Base-by-base conservation (phyloP, 2,329 filamentous ascomycete genomes). In the Bipolaris sorokiniana region DNA sequence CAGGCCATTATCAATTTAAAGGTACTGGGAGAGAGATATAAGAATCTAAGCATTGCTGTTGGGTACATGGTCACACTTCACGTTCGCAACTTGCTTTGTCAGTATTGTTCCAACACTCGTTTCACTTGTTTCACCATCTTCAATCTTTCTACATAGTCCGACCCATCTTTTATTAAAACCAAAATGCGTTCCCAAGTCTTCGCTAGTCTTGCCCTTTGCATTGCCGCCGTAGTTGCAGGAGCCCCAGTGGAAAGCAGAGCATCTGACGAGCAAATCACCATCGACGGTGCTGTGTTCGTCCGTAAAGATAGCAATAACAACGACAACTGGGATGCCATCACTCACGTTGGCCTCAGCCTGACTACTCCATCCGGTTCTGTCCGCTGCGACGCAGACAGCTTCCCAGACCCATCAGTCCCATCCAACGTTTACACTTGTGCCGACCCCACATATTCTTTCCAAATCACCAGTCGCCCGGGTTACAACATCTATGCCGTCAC, bases 311-410 rank as follows among this genome's bases (percentile, higher is more conserved):
- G 9, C 16, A 46, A 46, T 7, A 3, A 4, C 3, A 33, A 46
- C 42, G 42, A 46, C 42, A 46, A 46, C 16, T 46, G 42, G 42
- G 42, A 46, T 22, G 13, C 42, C 42, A 20, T 46, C 42, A 45
- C 42, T 13, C 1, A 13, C 4, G n/a, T 11, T 33, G 26, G 42
- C 26, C 16, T 46, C 10, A 33, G 1, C 26, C 28, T 46, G 26
- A 20, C 7, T 28, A 46, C 42, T 20, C n/a, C 42, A 22, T 46
- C 42, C 11, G 42, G 26, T 28, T 3, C 26, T 33, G n/a, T 46
- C 26, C 5, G 28, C 42, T 46, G 42, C 16, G 2, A 18, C 2
- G 10, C 42, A 33, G 7, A 46, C 26, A 46, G 26, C 42, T 28
- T 44, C 23, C 23, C 41, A 4, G 15, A 28, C 16, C 42, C 42